Conservation (phyloP, 805 yeast species). For the Candida tammaniensis region DNA sequence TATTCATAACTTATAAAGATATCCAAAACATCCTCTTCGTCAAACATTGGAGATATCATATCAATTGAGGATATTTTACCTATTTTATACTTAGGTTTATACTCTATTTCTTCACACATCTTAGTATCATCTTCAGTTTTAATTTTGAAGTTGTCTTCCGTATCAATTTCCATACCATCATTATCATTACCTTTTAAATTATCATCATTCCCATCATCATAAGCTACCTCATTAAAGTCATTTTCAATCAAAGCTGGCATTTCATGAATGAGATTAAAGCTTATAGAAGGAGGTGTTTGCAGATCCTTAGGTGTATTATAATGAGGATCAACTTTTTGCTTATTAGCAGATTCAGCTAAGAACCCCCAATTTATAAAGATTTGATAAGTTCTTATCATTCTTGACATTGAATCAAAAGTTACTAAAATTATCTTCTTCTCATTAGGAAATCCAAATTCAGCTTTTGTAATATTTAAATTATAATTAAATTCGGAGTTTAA, state of each 20-base stretch:
- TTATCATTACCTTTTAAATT: constrained; percentile 16
- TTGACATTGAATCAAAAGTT: constrained; percentile 34
- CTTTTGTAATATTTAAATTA: constrained; percentile 16
- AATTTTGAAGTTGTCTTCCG: constrained; percentile 14
- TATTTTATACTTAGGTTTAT: constrained; percentile 10
- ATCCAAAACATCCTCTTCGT: constrained; percentile 42
- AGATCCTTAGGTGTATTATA: constrained; percentile 48
- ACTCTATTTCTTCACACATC: background rate
- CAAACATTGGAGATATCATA: constrained; percentile 44
- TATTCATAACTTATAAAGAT: constrained; percentile 41
- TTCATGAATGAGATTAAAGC: constrained; percentile 10
- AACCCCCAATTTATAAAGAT: constrained; percentile 57
- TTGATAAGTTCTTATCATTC: constrained; percentile 39
- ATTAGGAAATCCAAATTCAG: constrained; percentile 52
- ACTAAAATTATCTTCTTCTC: constrained; percentile 46
- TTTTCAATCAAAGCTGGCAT: constrained; percentile 11
- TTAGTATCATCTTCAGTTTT: too few species aligned
- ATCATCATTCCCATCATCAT: constrained; percentile 12
- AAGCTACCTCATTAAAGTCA: constrained; percentile 8
- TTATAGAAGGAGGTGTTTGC: constrained; percentile 40
- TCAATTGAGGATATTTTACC: constrained; percentile 31
- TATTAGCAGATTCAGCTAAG: constrained; percentile 44
- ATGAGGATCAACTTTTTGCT: constrained; percentile 45
- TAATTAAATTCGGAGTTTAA: constrained; percentile 24
- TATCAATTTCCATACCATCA: constrained; percentile 15